Evolutionary conservation across 2,329 filamentous ascomycete genomes (phyloP).

Genomic region (Incumbomyces lentus): DNA sequence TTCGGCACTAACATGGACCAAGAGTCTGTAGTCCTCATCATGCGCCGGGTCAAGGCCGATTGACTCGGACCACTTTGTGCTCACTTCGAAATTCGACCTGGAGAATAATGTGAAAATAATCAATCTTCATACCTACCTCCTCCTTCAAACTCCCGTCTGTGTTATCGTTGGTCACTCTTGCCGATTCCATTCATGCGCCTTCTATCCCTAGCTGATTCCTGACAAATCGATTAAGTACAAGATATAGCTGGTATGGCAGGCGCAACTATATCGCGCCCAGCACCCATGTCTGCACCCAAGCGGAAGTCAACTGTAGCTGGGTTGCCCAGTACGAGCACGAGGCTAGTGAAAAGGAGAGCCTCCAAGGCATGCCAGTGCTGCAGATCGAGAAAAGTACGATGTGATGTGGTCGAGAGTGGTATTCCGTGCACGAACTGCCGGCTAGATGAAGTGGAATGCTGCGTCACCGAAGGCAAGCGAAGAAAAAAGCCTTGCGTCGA

Average conservation of each 20-base stretch:
- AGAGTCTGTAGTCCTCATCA: not conserved
- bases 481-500: conserved; percentile 57
- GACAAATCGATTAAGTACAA: too few relatives aligned
- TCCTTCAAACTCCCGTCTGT: not conserved
- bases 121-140: not conserved
- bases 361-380: conserved; percentile 85
- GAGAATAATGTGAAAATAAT: not conserved
- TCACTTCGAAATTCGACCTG: not conserved
- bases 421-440: conserved; percentile 81
- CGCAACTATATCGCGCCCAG: not conserved
- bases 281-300: conserved; percentile 29
- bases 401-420: conserved; percentile 80
- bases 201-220: too few relatives aligned
- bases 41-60: not conserved
- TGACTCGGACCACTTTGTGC: not conserved
- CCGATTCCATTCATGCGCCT: not conserved
- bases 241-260: not conserved
- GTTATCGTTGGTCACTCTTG: not conserved
- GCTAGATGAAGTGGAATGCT: conserved; percentile 40
- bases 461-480: conserved; percentile 70
- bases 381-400: conserved; percentile 79
- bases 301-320: conserved; percentile 49
- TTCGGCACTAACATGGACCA: too few relatives aligned
- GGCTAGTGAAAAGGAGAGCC: conserved; percentile 70
- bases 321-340: conserved; percentile 38